Evolutionary conservation across 1,284 basidiomycete species (phyloP), one percentile per base, ranked within the genome.

Genomic region (Fomes fomentarius): DNA sequence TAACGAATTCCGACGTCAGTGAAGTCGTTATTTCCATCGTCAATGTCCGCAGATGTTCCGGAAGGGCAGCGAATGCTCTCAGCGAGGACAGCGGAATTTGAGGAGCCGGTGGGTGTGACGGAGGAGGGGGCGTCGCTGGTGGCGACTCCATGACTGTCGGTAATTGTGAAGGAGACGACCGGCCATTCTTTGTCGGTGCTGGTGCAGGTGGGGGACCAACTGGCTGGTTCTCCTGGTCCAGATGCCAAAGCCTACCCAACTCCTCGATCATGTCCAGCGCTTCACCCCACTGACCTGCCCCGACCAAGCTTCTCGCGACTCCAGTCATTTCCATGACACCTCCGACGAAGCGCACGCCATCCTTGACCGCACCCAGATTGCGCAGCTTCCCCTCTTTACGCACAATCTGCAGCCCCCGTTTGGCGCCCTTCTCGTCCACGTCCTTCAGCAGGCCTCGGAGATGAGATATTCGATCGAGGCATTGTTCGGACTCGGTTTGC

Each of bases 401-500:
- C 25, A 94, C 82, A 44, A 94, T 78, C 51, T 88, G 77, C 35
- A 97, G 72, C 0, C 93, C 95, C 57, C 85, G 85, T 60, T 86
- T 82, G 0, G 93, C 91, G 24, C 87, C 83, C 50, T 85, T 82
- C 58, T 85, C 80, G 61, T 96, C 93, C 2, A 98, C 88, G 25
- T 89, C 84, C 33, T 79, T 78, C 8, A 98, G 78, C 56, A 93
- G 82, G 0, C 71, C 69, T 30, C 91, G 89, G 10, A 99, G 80
- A 25, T 84, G 76, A 4, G 81, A 76, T 57, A 98, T 93, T 50
- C 91, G 86, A 22, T 77, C 72, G 4, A 98, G 77, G 65, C 95
- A 96, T 26, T 87, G 84, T 31, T 88, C 82, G 0, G 94, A 95
- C 69, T 98, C 94, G 5, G 90, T 85, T 65, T 94, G 92, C 5